A percentile compares a stretch with the other conserved stretches of the same genome.
Evolutionary conservation across 257 asterid species (phyloP).

Genomic region (Perilla frutescens): DNA sequence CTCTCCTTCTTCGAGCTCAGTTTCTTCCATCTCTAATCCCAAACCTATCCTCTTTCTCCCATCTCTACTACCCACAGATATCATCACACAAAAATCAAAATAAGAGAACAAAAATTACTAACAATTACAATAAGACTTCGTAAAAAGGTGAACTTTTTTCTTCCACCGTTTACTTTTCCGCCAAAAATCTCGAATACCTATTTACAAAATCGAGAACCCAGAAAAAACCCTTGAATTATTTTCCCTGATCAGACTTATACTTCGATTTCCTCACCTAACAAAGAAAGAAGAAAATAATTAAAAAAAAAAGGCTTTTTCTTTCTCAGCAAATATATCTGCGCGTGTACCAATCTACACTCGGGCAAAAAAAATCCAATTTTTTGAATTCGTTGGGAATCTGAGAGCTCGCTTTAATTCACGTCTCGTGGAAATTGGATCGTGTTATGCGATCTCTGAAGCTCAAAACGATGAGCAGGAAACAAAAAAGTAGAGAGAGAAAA

Average conservation of each 20-base stretch:
- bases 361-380: neutral
- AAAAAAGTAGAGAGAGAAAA: conserved; percentile 41
- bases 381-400: conserved; percentile 26
- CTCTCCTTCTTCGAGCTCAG: conserved; percentile 98
- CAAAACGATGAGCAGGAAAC: conserved; percentile 53
- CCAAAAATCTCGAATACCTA: conserved; percentile 48
- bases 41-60: conserved; percentile 75
- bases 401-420: conserved; percentile 40
- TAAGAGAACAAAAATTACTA: conserved; percentile 17
- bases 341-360: conserved; percentile 29
- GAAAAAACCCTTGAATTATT: conserved; percentile 41
- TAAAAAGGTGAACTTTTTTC: conserved; percentile 33
- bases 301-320: conserved; percentile 24
- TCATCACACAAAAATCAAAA: conserved; percentile 54
- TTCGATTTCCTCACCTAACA: conserved; percentile 56
- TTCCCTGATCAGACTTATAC: conserved; percentile 52
- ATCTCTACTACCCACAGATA: conserved; percentile 77
- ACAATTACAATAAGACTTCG: conserved; percentile 38
- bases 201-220: conserved; percentile 45
- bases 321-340: conserved; percentile 26
- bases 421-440: conserved; percentile 60
- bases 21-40: conserved; percentile 79
- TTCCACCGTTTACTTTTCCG: conserved; percentile 48
- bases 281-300: neutral
- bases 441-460: conserved; percentile 64